These are phyloP conservation scores for Neurospora africana DNA, from an alignment of 495 filamentous ascomycete species.

Conservation along the genomic window DNA sequence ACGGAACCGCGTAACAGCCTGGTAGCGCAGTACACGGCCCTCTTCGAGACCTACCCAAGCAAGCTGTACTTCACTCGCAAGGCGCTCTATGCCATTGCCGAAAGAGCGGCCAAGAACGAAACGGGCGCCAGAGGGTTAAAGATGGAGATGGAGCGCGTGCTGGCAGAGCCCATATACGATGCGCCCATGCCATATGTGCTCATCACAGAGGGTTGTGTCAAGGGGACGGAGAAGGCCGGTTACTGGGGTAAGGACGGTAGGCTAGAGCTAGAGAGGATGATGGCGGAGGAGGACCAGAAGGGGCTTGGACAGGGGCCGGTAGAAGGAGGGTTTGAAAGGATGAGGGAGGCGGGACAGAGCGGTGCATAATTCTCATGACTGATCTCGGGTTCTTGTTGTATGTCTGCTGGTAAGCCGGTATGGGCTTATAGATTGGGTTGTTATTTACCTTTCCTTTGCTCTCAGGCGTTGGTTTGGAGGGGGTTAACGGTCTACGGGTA, in stretches of 20 bases:
- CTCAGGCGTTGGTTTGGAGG: neutral
- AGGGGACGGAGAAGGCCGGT: conserved; percentile 44
- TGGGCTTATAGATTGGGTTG: neutral
- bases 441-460: neutral
- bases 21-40: conserved; percentile 70
- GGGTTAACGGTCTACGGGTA: neutral
- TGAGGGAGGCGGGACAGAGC: conserved; percentile 34
- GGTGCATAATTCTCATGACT: conserved; percentile 22
- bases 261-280: conserved; percentile 41
- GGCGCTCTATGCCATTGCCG: conserved; percentile 69
- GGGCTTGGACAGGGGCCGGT: conserved; percentile 8
- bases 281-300: conserved; percentile 43
- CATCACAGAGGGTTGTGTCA: conserved; percentile 64
- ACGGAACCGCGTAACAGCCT: conserved; percentile 87
- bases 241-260: conserved; percentile 42
- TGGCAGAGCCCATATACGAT: conserved; percentile 88
- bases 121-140: conserved; percentile 82
- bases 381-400: neutral
- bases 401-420: neutral
- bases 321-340: conserved; percentile 22
- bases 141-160: conserved; percentile 78
- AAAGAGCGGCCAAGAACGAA: conserved; percentile 59
- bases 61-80: conserved; percentile 73
- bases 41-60: conserved; percentile 75
- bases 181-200: conserved; percentile 58